phyloP scores from a whole-genome alignment of 176 grass and related monocot species.

The Elymus sibiricus region DNA sequence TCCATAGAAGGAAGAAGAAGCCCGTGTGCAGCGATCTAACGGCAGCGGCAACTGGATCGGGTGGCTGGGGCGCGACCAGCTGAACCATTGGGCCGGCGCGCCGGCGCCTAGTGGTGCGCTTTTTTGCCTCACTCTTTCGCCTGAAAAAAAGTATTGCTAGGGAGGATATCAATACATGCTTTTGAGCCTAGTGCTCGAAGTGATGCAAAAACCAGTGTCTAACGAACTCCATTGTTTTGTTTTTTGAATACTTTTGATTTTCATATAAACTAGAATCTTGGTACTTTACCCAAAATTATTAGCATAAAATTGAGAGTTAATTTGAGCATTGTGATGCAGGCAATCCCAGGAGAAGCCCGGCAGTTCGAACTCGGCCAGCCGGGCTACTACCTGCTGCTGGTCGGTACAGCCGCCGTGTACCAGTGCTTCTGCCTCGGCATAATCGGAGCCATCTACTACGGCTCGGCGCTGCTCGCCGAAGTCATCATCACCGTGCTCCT shows the following conservation, averaged over 20 bases:
- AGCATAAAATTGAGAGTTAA: background rate
- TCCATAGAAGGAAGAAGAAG: no score
- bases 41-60: no score
- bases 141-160: no score
- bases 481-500: slow-evolving; percentile 64
- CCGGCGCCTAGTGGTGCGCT: no score
- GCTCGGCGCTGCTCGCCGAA: slow-evolving; percentile 72
- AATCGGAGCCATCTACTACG: slow-evolving; percentile 74
- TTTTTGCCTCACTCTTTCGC: no score
- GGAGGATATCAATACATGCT: no score
- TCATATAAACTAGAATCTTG: no score
- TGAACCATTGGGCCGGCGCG: no score
- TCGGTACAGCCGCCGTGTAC: slow-evolving; percentile 43
- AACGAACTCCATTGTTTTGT: no score
- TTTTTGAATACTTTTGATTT: no score
- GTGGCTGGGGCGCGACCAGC: no score
- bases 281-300: background rate
- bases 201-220: background rate
- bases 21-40: no score
- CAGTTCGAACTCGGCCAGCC: slow-evolving; percentile 50
- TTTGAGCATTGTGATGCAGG: slow-evolving; percentile 35
- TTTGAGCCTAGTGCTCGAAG: background rate
- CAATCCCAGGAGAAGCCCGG: slow-evolving; percentile 58
- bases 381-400: slow-evolving; percentile 67
- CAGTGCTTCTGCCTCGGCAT: slow-evolving; percentile 79